phyloP scores from a whole-genome alignment of 2,329 filamentous ascomycete species.

The Amesomyces nigricolor region DNA sequence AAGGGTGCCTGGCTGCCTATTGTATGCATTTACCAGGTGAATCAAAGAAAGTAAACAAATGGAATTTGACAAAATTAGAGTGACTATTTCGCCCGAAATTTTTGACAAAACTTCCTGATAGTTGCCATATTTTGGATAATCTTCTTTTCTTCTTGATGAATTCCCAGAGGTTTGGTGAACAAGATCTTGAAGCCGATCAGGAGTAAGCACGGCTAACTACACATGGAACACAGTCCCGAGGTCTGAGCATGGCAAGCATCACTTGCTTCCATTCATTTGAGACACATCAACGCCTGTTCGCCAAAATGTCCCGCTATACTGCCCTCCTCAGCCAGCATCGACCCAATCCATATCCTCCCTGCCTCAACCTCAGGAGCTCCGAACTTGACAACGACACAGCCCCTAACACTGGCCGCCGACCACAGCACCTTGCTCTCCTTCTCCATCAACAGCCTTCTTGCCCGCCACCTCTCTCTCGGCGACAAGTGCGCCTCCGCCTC shows the following conservation, averaged over 20 bases:
- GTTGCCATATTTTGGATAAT: too few relatives aligned
- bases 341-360: constrained; percentile 71
- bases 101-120: too few relatives aligned
- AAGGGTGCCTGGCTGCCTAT: background rate
- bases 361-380: constrained; percentile 76
- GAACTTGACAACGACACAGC: constrained; percentile 89
- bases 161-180: too few relatives aligned
- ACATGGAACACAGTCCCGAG: background rate
- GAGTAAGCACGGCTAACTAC: too few relatives aligned
- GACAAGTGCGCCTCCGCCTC: constrained; percentile 33
- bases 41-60: too few relatives aligned
- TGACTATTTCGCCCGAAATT: too few relatives aligned
- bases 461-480: constrained; percentile 48
- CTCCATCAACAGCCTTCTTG: constrained; percentile 53
- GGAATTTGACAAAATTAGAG: too few relatives aligned
- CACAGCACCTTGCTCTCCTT: constrained; percentile 60
- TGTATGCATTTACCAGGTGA: constrained; percentile 9
- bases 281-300: constrained; percentile 72
- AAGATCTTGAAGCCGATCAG: too few relatives aligned
- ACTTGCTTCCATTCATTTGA: constrained; percentile 46
- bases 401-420: constrained; percentile 74
- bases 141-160: too few relatives aligned
- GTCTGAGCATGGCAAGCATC: too few relatives aligned
- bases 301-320: constrained; percentile 69
- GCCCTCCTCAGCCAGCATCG: constrained; percentile 69